Conservation (phyloP, 2,329 filamentous ascomycete genomes). For the Botrytis deweyae region DNA sequence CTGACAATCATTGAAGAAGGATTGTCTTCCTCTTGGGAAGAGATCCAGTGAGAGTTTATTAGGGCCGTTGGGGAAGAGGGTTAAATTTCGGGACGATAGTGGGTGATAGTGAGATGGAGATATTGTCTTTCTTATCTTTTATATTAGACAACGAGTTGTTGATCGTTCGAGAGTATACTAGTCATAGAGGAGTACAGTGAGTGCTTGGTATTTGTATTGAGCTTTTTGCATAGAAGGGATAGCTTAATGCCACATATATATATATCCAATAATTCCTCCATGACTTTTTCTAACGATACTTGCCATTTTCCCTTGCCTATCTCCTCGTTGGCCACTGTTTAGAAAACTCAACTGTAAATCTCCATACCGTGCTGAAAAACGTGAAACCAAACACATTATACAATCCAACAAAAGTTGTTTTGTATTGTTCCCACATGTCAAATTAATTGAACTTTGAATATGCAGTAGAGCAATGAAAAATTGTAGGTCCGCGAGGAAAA, state of each 20-base stretch:
- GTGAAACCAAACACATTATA: too few relatives aligned
- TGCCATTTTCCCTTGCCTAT: neutral
- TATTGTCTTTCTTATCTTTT: neutral
- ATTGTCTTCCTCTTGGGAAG: neutral
- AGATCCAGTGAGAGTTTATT: neutral
- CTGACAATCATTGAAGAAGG: neutral
- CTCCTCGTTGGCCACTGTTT: too few relatives aligned
- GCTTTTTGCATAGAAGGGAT: neutral
- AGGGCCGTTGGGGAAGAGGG: neutral
- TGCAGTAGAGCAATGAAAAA: too few relatives aligned
- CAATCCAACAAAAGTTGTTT: too few relatives aligned
- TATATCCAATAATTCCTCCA: neutral
- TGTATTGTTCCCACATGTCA: too few relatives aligned
- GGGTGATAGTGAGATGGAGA: neutral
- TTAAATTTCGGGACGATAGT: neutral
- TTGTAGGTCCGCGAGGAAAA: too few relatives aligned
- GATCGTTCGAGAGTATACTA: neutral
- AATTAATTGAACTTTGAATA: too few relatives aligned
- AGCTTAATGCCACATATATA: neutral
- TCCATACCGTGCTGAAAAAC: too few relatives aligned
- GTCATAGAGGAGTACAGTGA: too few relatives aligned
- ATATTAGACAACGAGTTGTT: neutral
- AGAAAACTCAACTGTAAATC: too few relatives aligned
- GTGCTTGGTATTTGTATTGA: neutral
- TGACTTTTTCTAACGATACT: neutral